Evolutionary conservation across 208 protist genomes (phyloP), one percentile per base, ranked within the genome.

Genomic region (Trypanosoma grayi): DNA sequence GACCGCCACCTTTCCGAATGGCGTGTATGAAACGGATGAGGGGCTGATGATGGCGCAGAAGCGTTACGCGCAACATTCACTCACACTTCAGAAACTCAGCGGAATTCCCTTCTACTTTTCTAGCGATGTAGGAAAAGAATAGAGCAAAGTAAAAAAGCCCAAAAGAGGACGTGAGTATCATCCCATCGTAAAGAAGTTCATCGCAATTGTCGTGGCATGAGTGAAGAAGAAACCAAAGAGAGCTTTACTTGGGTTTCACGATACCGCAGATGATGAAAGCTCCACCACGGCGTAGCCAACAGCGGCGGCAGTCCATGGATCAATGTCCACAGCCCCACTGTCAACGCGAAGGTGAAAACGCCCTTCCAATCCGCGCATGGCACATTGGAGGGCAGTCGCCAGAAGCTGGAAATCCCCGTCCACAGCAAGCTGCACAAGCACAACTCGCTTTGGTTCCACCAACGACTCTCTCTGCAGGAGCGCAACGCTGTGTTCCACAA

Each of bases 11-110:
- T 69, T 90, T 94, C 33, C 75, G 69, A 39, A 86, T 54, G 16
- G 84, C 87, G 58, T 91, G 85, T 10, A 62, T 83, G 63, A 94
- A 94, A 13, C 75, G 72, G 37, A 94, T 94, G 30, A 81, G 69
- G 34, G 87, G 84, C 25, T 68, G 62, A 48, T 71, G 82, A 8
- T 66, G 72, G 22, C 46, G 47, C 18, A 74, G 43, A 4, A 22
- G 34, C 24, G 75, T 81, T 22, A 52, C 8, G 31, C 68, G 60
- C 36, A 84, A 55, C 75, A 91, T 61, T 48, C n/a, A n/a, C n/a
- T n/a, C n/a, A n/a, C n/a, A n/a, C n/a, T n/a, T n/a, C n/a, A n/a
- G n/a, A n/a, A n/a, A n/a, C n/a, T n/a, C n/a, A n/a, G n/a, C n/a
- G n/a, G n/a, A n/a, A n/a, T 50, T 53, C 52, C 16, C 33, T 48